Percentiles rank a stretch among this genome's conserved stretches.
phyloP scores from a whole-genome alignment of 768 basidiomycete species.

The Leccinum disarticulatum region DNA sequence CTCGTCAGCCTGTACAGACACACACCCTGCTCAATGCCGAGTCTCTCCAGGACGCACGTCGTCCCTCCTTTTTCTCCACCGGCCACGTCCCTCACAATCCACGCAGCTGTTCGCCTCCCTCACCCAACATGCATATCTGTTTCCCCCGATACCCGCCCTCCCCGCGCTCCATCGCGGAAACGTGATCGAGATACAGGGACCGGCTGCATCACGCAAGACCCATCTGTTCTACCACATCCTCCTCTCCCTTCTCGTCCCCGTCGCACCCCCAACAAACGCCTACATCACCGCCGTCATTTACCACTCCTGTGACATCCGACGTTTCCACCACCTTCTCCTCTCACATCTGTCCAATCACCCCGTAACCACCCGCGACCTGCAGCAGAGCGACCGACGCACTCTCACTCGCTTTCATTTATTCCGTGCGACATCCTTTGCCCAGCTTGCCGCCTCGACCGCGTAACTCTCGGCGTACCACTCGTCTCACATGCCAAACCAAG shows the following conservation, averaged over 20 bases:
- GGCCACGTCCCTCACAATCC: constrained; percentile 10
- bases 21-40: constrained; percentile 18
- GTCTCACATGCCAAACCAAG: constrained; percentile 45
- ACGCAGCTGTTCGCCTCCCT: too few relatives aligned
- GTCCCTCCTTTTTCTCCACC: constrained; percentile 10
- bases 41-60: constrained; percentile 35
- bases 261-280: constrained; percentile 30
- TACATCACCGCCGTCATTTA: constrained; percentile 64
- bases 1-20: too few relatives aligned
- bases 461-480: constrained; percentile 56
- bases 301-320: constrained; percentile 55
- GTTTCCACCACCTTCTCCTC: constrained; percentile 53
- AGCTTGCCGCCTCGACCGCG: constrained; percentile 67
- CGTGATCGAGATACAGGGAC: constrained; percentile 75
- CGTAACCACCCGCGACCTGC: constrained; percentile 15
- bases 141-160: constrained; percentile 19
- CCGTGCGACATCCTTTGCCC: constrained; percentile 60
- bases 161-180: constrained; percentile 51
- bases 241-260: constrained; percentile 57
- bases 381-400: constrained; percentile 36
- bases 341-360: constrained; percentile 40
- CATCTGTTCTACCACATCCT: constrained; percentile 71
- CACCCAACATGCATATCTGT: too few relatives aligned
- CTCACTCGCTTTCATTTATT: constrained; percentile 70
- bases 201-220: constrained; percentile 73